A percentile compares a stretch with the other conserved stretches of the same genome.
Evolutionary conservation across 225 moss, liverwort and hornwort species (phyloP).

Genomic region (Lunularia cruciata): DNA sequence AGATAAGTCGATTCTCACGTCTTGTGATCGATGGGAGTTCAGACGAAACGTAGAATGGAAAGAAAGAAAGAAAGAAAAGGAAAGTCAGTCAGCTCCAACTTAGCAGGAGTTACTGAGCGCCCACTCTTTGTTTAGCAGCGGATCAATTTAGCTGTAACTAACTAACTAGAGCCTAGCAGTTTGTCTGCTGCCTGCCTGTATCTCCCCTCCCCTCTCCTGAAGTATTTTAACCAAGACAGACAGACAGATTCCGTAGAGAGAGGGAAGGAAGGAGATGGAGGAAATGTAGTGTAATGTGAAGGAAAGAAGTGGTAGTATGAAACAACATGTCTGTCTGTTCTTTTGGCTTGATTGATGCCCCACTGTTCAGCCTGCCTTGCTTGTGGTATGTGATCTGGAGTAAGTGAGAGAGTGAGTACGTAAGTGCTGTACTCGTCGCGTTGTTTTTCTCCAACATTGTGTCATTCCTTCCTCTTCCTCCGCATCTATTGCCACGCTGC

Average conservation of each 20-base stretch:
- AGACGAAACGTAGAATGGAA: too few species aligned
- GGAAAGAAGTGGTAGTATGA: not conserved
- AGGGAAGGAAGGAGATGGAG: not conserved
- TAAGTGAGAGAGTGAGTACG: not conserved
- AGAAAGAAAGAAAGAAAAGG: too few species aligned
- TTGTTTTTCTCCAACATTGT: not conserved
- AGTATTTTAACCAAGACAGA: not conserved
- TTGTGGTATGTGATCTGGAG: not conserved
- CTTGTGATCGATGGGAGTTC: too few species aligned
- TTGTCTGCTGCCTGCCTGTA: constrained; percentile 21
- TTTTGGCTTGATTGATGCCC: too few species aligned
- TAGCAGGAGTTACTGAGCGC: too few species aligned
- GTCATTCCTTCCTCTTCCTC: not conserved
- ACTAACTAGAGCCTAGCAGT: too few species aligned
- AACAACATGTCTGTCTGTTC: not conserved
- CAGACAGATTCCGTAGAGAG: not conserved
- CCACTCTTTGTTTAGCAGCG: too few species aligned
- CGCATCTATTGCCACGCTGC: not conserved
- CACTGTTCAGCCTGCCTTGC: not conserved
- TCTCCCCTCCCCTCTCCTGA: not conserved
- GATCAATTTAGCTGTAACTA: too few species aligned
- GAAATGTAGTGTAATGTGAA: not conserved
- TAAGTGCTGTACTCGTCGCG: not conserved
- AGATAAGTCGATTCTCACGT: too few species aligned
- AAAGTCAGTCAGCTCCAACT: too few species aligned